Conservation (phyloP, 2,329 filamentous ascomycete species). For the Scytalidium lignicola region DNA sequence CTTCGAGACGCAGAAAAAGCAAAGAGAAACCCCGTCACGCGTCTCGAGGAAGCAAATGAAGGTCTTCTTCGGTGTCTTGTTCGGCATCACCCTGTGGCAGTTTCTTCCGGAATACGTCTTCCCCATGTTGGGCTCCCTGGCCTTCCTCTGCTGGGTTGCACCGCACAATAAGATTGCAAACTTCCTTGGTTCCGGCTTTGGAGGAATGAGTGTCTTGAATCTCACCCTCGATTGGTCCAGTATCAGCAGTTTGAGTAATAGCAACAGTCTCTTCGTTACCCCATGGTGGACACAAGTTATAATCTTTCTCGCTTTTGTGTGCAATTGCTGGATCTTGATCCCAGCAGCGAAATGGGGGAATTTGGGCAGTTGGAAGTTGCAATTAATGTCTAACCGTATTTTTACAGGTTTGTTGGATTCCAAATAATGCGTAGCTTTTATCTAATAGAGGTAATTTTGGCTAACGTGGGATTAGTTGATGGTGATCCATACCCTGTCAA, state of each 20-base stretch:
- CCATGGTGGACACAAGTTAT: conserved; percentile 57
- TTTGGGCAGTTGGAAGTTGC: conserved; percentile 44
- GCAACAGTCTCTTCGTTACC: conserved; percentile 46
- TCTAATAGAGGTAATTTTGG: conserved; percentile 2
- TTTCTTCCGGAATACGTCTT: conserved; percentile 58
- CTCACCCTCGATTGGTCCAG: conserved; percentile 57
- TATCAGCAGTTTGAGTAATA: conserved; percentile 38
- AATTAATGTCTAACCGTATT: conserved; percentile 54
- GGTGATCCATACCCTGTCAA: conserved; percentile 26
- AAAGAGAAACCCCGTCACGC: conserved; percentile 43
- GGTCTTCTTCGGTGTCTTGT: conserved; percentile 49
- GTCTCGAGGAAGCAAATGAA: conserved; percentile 48
- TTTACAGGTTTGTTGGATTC: conserved; percentile 36
- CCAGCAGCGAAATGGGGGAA: conserved; percentile 55
- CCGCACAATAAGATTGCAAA: conserved; percentile 52
- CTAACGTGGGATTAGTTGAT: conserved; percentile 23
- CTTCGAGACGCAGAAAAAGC: conserved; percentile 51
- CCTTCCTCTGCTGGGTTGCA: conserved; percentile 60
- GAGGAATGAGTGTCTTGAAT: conserved; percentile 58
- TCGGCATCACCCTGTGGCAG: conserved; percentile 53
- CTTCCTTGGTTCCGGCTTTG: conserved; percentile 55
- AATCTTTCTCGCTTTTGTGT: conserved; percentile 47
- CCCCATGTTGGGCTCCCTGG: conserved; percentile 53
- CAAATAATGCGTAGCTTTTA: background rate
- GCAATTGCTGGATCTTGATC: conserved; percentile 53